Evolutionary conservation across 805 yeast genomes (phyloP).

Genomic region (Ascoidea rubescens): DNA sequence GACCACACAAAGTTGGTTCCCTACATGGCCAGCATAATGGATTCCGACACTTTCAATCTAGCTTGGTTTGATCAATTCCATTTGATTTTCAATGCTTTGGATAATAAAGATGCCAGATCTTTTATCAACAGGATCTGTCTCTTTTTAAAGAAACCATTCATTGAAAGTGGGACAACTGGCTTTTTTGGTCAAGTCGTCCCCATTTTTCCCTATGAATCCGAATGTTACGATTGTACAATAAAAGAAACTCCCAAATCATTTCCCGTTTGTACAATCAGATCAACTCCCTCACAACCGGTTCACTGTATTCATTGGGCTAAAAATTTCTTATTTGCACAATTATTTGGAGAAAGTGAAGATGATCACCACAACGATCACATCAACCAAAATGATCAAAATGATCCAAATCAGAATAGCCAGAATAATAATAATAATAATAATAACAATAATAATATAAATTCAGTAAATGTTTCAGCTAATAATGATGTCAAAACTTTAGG

Average conservation of each 20-base stretch:
- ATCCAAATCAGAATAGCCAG: slow-evolving; percentile 7
- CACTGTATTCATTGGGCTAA: slow-evolving; percentile 98
- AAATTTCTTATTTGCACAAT: slow-evolving; percentile 69
- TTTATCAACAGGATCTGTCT: slow-evolving; percentile 79
- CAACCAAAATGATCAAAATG: neutral
- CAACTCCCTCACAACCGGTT: slow-evolving; percentile 92
- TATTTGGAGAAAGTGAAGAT: slow-evolving; percentile 44
- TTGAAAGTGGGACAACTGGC: slow-evolving; percentile 95
- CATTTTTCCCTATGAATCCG: slow-evolving; percentile 66
- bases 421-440: too few species aligned
- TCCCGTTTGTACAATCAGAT: slow-evolving; percentile 93
- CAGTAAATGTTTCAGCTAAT: slow-evolving; percentile 11
- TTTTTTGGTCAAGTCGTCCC: slow-evolving; percentile 91
- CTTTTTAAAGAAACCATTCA: slow-evolving; percentile 56
- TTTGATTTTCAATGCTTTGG: slow-evolving; percentile 82
- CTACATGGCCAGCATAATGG: slow-evolving; percentile 82
- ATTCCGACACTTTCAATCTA: slow-evolving; percentile 51
- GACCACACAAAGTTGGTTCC: slow-evolving; percentile 50
- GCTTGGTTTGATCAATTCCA: slow-evolving; percentile 69
- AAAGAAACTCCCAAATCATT: slow-evolving; percentile 82
- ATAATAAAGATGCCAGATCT: slow-evolving; percentile 82
- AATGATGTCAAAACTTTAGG: slow-evolving; percentile 30
- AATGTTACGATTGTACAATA: slow-evolving; percentile 86
- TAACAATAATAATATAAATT: too few species aligned
- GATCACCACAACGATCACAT: slow-evolving; percentile 3